Evolutionary conservation across 441 rosid species (phyloP), one percentile per base, ranked within the genome.

Genomic region (Mallotus repandus): DNA sequence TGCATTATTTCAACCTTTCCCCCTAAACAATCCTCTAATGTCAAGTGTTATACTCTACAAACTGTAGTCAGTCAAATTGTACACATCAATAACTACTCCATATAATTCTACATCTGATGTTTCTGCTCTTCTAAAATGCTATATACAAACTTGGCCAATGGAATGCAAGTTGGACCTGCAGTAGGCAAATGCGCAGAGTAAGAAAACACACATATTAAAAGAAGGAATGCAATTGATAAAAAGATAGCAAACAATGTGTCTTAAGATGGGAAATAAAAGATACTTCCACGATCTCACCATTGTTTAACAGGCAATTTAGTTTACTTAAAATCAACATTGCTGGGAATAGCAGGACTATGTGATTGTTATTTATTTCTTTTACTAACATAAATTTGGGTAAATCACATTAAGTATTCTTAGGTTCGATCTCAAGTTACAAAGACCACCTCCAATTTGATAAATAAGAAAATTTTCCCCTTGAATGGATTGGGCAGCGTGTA

Each of bases 91-190:
- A 29, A 58, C 65, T 69, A 78, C 63, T 74, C 70, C 78, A 49
- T 35, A n/a, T 25, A n/a, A 22, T 50, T 73, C 72, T 59, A 38
- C 50, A 32, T 74, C 69, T 38, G 49, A 79, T 57, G 60, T 73
- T 58, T 76, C 59, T 66, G 67, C 79, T 60, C 59, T 50, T 75
- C 78, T 70, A 71, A 73, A 68, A 76, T 71, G 56, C 76, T 84
- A 83, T 81, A 18, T 83, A 83, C 84, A 83, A 66, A 72, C 35
- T 72, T 77, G 66, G 53, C 50, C 56, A 80, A 65, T 69, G 38
- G 64, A 54, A 21, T 74, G 54, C 70, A 10, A 16, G 68, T 57
- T 75, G 70, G 49, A 79, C 81, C 88, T 83, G 82, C 82, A 69
- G 7, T 25, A 49, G 9, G 21, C 29, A 57, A 19, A 9, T 2